Base-by-base conservation (phyloP, 2,329 filamentous ascomycete genomes). In the Helotiales sp. region DNA sequence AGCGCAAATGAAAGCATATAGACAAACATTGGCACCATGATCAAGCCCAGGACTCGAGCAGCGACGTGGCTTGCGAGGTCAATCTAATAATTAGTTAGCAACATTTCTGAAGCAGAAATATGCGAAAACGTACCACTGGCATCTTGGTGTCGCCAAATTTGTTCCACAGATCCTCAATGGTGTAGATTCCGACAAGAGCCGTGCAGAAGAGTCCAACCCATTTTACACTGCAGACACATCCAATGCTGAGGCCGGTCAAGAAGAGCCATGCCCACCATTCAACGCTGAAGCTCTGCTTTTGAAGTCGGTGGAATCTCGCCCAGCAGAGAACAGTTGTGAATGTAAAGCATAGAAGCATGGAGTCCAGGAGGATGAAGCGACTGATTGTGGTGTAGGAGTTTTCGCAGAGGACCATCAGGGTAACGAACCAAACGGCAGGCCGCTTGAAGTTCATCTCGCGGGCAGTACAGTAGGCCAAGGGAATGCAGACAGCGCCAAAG, bases 321-420 rank as follows among this genome's bases (percentile, higher is more conserved):
- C 93, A 99, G 83, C 93, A 98, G 69, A 98, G 86, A 62, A 96
- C 90, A 5, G 95, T 99, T 15, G 92, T 93, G 67, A 98, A 95
- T n/a, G 96, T 99, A 72, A 96, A 97, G 79, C 93, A 98, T 36
- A 99, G 84, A 52, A 99, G 84, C 95, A 99, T 99, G 0, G 95
- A 98, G 75, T 99, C 95, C 69, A 99, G 86, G 24, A 99, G 87
- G 69, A 99, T 98, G 73, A 99, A 99, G 60, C 95, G 87, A 76
- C 93, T 97, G 75, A 99, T 99, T 30, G 96, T 98, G 49, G 95
- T 96, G 79, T 98, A 99, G 52, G 95, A 98, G 80, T 99, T 99
- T 76, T 99, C 95, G 79, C 92, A 99, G 40, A 99, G 85, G 44
- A 99, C 93, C 91, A 97, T 97, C 67, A 98, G 79, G 19, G 93